Evolutionary conservation across 1,284 basidiomycete genomes (phyloP), one percentile per base, ranked within the genome.

Genomic region (Tylopilus sp.): DNA sequence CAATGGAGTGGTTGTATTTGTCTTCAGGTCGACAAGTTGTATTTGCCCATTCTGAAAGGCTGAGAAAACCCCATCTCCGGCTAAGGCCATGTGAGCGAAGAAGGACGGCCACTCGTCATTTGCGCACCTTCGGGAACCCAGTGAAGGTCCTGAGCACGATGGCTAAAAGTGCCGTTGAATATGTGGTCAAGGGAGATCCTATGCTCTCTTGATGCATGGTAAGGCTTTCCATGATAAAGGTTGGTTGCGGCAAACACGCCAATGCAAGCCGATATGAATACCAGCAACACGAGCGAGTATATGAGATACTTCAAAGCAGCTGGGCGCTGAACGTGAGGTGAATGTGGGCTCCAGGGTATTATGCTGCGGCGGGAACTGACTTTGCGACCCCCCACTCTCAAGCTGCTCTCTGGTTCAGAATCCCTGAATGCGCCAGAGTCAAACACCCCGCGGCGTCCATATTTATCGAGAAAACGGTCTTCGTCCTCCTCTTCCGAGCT

Each of bases 21-120:
- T 82, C 71, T 84, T 83, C 15, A 94, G 74, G 58, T 93, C 85
- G 4, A 88, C 82, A 6, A 96, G 77, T 36, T 81, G 74, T 63
- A 96, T 90, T 47, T 76, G 75, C 12, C 79, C 81, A 24, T 78
- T 71, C 38, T 80, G 71, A 26, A 72, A 66, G 4, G 80, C 76
- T 1, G 88, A 90, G 69, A 86, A 95, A 0, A 94, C 89, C 2
- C 94, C 94, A 66, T 97, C 94, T 3, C 88, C 90, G 55, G 91
- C 91, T 89, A 60, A n/a, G 24, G 43, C 30, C 21, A 38, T 29
- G 24, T 66, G 51, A 68, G 56, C 18, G 4, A 28, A 7, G 12
- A 43, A 38, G 0, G n/a, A 24, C 2, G 14, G 31, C 5, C 14
- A 12, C 9, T 11, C 17, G 12, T 15, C 31, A 29, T 34, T 4